Conservation (phyloP, 164 flowering plant genomes). For the Magnolia sinica region DNA sequence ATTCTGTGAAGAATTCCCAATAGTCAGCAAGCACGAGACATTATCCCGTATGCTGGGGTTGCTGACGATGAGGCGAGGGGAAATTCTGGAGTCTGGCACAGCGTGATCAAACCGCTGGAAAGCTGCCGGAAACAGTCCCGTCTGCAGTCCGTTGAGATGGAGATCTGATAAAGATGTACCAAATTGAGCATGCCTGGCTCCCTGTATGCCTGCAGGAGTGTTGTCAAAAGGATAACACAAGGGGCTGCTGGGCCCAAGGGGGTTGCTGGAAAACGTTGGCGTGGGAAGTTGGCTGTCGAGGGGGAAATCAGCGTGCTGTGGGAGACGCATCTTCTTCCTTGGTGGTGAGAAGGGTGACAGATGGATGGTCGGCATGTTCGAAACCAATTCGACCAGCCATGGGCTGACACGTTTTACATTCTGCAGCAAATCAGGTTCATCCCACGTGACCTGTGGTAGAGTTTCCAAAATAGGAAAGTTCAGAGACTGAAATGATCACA, state of each 20-base stretch:
- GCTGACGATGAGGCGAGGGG: slow-evolving; percentile 23
- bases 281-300: slow-evolving; percentile 48
- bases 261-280: slow-evolving; percentile 55
- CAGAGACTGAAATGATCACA: neutral
- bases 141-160: slow-evolving; percentile 60
- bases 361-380: slow-evolving; percentile 71
- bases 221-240: slow-evolving; percentile 59
- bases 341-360: slow-evolving; percentile 79
- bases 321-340: slow-evolving; percentile 67
- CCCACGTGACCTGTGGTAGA: slow-evolving; percentile 80
- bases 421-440: slow-evolving; percentile 90
- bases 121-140: slow-evolving; percentile 45
- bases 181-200: slow-evolving; percentile 99
- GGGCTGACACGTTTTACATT: slow-evolving; percentile 92
- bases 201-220: slow-evolving; percentile 99
- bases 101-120: slow-evolving; percentile 36
- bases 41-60: slow-evolving; percentile 36
- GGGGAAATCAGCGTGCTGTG: slow-evolving; percentile 56
- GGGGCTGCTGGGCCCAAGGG: slow-evolving; percentile 63
- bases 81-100: slow-evolving; percentile 28
- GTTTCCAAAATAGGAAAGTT: neutral
- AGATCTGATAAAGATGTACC: slow-evolving; percentile 67
- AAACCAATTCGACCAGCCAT: slow-evolving; percentile 93
- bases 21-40: slow-evolving; percentile 69
- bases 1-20: slow-evolving; percentile 50